Percentiles rank a stretch among this genome's conserved stretches.
These are phyloP conservation scores for Closterium sp. DNA, from an alignment of 139 green algal species.

Conservation along the genomic window DNA sequence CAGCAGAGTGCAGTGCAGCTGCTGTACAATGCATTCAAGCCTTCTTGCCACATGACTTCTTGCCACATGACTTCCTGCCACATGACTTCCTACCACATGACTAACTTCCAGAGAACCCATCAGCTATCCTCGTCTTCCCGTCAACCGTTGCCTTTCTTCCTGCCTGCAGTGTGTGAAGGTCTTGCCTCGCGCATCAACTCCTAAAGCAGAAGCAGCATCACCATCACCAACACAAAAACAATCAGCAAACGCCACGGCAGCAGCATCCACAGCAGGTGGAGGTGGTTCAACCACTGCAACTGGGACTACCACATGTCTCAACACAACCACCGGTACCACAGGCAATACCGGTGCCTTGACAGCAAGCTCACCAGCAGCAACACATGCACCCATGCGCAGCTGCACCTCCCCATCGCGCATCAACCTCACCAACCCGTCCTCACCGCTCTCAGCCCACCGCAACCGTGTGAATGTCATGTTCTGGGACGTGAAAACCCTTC, in stretches of 20 bases:
- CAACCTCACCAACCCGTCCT: background rate
- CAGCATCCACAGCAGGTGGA: background rate
- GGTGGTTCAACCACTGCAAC: background rate
- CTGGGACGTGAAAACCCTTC: background rate
- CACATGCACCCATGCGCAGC: background rate
- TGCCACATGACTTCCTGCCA: no score
- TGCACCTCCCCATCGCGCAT: background rate
- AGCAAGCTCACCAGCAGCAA: background rate
- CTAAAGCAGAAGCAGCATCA: no score
- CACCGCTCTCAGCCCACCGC: background rate
- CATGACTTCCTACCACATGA: no score
- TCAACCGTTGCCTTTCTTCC: background rate
- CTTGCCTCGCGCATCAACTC: no score
- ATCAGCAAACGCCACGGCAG: background rate
- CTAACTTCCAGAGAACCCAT: no score
- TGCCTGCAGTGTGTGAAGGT: no score
- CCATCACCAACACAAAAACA: no score
- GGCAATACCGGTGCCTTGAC: background rate
- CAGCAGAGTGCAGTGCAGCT: background rate
- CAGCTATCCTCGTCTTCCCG: background rate
- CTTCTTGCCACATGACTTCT: no score
- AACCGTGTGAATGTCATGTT: conserved; percentile 21
- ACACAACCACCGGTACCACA: background rate
- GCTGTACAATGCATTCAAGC: background rate
- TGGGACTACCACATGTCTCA: background rate